phyloP scores from a whole-genome alignment of 805 yeast species.

The Metschnikowia shivogae region DNA sequence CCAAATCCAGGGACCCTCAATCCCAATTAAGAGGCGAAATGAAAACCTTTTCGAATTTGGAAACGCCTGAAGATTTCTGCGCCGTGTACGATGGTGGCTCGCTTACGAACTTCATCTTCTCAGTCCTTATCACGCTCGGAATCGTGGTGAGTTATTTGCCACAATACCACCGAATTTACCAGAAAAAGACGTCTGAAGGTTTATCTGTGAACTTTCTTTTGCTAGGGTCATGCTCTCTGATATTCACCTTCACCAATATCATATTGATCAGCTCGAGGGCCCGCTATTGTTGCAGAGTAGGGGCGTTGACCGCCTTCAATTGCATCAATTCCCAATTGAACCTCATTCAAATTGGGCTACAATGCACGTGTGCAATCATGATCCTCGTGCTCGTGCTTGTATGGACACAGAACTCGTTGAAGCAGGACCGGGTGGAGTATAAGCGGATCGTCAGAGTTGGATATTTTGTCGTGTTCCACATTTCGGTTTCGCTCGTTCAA shows the following conservation, averaged over 20 bases:
- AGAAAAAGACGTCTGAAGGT: constrained; percentile 68
- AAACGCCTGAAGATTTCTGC: constrained; percentile 29
- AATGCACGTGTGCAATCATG: constrained; percentile 54
- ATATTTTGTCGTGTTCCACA: constrained; percentile 37
- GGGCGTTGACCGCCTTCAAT: constrained; percentile 46
- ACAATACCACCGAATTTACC: constrained; percentile 59
- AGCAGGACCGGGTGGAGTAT: constrained; percentile 45
- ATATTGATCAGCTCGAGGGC: constrained; percentile 58
- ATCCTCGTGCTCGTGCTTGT: constrained; percentile 54
- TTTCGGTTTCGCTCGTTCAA: constrained; percentile 28
- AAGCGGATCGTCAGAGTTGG: constrained; percentile 38
- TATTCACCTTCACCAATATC: constrained; percentile 64
- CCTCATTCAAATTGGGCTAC: constrained; percentile 61
- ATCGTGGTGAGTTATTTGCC: constrained; percentile 71
- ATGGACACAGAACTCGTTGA: constrained; percentile 42
- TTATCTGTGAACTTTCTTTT: constrained; percentile 67
- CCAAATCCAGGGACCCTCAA: background rate
- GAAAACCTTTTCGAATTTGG: background rate
- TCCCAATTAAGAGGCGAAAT: background rate
- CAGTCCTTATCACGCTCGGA: constrained; percentile 57
- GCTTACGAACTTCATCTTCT: constrained; percentile 42
- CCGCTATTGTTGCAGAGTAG: constrained; percentile 52
- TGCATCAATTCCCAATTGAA: constrained; percentile 66
- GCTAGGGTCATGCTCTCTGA: constrained; percentile 66
- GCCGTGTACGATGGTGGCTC: constrained; percentile 48